phyloP scores from a whole-genome alignment of 306 rosid genomes.

The Macrotyloma uniflorum region DNA sequence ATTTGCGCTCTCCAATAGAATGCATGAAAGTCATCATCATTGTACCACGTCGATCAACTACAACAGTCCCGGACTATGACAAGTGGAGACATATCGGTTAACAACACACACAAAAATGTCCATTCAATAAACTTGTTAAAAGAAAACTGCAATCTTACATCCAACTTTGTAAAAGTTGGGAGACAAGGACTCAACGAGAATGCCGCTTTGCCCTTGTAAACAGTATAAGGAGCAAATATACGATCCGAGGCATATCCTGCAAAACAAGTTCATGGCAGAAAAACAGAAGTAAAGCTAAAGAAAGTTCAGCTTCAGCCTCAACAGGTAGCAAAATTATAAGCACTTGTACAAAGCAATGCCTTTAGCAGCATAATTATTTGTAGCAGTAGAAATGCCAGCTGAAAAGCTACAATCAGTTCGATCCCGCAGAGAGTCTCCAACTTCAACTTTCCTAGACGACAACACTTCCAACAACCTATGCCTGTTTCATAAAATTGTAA shows the following conservation, averaged over 20 bases:
- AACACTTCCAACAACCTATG: conserved; percentile 43
- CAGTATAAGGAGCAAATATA: conserved; percentile 67
- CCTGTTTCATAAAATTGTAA: conserved; percentile 43
- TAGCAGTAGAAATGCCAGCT: conserved; percentile 53
- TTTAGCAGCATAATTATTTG: conserved; percentile 53
- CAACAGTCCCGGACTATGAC: conserved; percentile 57
- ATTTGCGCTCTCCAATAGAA: conserved; percentile 62
- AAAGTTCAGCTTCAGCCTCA: background rate
- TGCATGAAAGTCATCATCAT: conserved; percentile 57
- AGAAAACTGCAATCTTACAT: conserved; percentile 45
- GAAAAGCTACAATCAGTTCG: conserved; percentile 26
- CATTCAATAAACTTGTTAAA: background rate
- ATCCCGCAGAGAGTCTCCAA: conserved; percentile 31
- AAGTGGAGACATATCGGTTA: conserved; percentile 24
- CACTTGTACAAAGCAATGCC: conserved; percentile 46
- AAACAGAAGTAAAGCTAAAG: background rate
- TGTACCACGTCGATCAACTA: conserved; percentile 64
- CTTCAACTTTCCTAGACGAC: conserved; percentile 41
- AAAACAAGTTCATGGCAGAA: conserved; percentile 37
- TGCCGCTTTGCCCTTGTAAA: conserved; percentile 94
- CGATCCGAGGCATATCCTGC: conserved; percentile 54
- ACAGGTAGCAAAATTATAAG: conserved; percentile 5
- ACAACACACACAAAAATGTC: conserved; percentile 8
- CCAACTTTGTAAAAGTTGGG: conserved; percentile 80
- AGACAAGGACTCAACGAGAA: conserved; percentile 72